Conservation (phyloP, 139 green algal species). For the Picochlorum sp. region DNA sequence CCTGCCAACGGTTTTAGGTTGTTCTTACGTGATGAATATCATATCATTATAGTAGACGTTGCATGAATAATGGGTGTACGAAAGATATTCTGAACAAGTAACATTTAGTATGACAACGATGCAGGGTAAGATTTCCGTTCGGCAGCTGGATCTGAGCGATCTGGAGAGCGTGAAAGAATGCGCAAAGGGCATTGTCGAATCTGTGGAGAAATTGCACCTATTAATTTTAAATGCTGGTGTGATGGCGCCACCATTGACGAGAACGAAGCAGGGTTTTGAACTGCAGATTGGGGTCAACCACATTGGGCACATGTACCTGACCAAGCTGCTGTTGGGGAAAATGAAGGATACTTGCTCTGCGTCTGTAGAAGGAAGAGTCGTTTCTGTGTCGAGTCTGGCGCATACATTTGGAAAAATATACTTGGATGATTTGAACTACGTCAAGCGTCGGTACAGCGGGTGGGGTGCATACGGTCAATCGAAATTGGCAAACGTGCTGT, state of each 20-base stretch:
- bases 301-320: constrained; percentile 30
- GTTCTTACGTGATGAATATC: no score
- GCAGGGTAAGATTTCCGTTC: constrained; percentile 10
- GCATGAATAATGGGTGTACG: no score
- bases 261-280: constrained; percentile 36
- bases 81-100: no score
- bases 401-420: constrained; percentile 12
- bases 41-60: no score
- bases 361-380: constrained; percentile 4
- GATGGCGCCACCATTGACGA: constrained; percentile 18
- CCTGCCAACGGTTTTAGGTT: no score
- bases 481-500: constrained; percentile 35
- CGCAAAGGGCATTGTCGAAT: neutral
- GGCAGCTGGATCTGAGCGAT: constrained; percentile 31
- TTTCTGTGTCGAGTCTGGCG: constrained; percentile 8
- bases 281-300: constrained; percentile 34
- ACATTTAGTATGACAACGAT: no score
- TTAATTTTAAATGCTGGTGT: constrained; percentile 18
- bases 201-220: neutral
- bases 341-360: constrained; percentile 3
- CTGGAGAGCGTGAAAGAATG: neutral
- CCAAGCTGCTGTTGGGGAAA: constrained; percentile 11
- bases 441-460: constrained; percentile 1
- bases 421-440: constrained; percentile 18
- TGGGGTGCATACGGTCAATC: constrained; percentile 34